These are phyloP conservation scores for Solanum chaucha DNA, from an alignment of 257 asterid species.

Conservation along the genomic window DNA sequence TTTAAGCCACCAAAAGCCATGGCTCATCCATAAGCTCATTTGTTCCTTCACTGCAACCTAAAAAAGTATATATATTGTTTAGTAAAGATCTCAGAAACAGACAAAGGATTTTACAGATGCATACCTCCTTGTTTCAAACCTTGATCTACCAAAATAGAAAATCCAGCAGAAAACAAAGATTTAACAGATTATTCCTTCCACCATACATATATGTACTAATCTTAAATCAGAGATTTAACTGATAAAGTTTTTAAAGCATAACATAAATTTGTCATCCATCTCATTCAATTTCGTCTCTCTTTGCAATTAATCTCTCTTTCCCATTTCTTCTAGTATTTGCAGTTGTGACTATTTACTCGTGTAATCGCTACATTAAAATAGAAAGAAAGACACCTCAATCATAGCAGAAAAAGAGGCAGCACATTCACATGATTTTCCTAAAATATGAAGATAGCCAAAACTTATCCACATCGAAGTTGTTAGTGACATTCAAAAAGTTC, in stretches of 20 bases:
- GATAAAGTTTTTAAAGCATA: neutral
- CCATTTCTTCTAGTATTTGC: too few species aligned
- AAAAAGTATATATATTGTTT: neutral
- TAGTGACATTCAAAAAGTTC: neutral
- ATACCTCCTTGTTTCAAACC: neutral
- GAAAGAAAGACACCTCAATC: neutral
- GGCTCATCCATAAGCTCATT: slow-evolving; percentile 14
- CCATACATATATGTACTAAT: neutral
- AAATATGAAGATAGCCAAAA: neutral
- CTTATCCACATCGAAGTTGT: neutral
- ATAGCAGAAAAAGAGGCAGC: neutral
- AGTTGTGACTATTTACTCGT: neutral
- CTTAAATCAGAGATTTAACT: neutral
- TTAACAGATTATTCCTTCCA: neutral
- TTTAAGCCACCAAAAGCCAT: slow-evolving; percentile 22
- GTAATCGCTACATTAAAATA: neutral
- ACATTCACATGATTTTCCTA: neutral
- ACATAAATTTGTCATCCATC: neutral
- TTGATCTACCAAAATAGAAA: neutral
- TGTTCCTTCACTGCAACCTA: slow-evolving; percentile 8
- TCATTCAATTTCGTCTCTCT: neutral
- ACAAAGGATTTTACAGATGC: neutral
- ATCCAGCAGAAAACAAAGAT: neutral
- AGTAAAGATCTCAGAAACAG: neutral
- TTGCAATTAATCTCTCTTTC: neutral